Base-by-base conservation (phyloP, 179 eudicot genomes). In the Beta corolliflora region DNA sequence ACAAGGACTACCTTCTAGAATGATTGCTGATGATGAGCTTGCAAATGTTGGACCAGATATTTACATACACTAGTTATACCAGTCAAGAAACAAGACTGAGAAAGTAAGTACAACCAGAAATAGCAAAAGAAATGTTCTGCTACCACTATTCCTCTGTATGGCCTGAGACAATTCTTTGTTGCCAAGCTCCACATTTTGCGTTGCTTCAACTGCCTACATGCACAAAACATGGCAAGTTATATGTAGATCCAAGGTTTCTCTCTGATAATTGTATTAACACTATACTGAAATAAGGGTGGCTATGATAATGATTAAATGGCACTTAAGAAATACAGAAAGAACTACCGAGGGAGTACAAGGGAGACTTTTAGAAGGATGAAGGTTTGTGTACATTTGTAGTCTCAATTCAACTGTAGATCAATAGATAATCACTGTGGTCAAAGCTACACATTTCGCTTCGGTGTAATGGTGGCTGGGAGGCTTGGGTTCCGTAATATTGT, bases 161-260 rank as follows among this genome's bases (percentile, higher is more conserved):
- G 98, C 98, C 82, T 95, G 93, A 1, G 91, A 80, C 77, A 95
- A 77, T 87, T 95, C 97, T 83, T 93, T 91, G 88, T 95, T 95
- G 65, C 97, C 97, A n/a, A 93, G 88, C 86, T 88, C 92, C 77
- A 92, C 97, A 76, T 93, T 95, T 50, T 85, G 86, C 1, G 98
- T 95, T 21, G 98, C 98, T 88, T 95, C 95, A 46, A 95, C 90
- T 19, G 98, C 98, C 97, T 95, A 84, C 75, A 73, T 61, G 84
- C 73, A 11, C 52, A 31, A 73, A 70, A 70, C 21, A 50, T 11
- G 21, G 79, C 58, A 79, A 56, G 29, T 55, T 48, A 31, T 59
- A 21, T 5, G 48, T 53, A 14, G 21, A 55, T 31, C 5, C 7
- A 10, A 16, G 36, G 65, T 71, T 71, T 36, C 53, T 81, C 75